These are phyloP conservation scores for Aspergillus sp. DNA, from an alignment of 2,329 filamentous ascomycete genomes.

Conservation along the genomic window DNA sequence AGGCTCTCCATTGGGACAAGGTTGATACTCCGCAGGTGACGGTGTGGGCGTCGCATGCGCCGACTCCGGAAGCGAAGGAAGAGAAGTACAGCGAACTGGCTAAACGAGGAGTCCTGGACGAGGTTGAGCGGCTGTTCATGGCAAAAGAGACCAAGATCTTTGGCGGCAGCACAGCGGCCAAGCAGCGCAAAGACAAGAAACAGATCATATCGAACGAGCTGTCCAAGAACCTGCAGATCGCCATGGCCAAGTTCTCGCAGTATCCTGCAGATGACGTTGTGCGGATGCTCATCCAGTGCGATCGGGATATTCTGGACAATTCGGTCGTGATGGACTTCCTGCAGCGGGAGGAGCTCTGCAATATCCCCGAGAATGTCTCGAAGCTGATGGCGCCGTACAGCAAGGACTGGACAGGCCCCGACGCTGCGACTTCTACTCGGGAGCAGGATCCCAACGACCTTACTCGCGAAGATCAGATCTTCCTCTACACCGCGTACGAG, in stretches of 20 bases:
- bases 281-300: constrained; percentile 92
- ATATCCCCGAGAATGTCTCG: constrained; percentile 77
- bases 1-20: constrained; percentile 98
- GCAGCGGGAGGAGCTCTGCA: constrained; percentile 85
- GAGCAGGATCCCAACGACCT: constrained; percentile 83
- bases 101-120: constrained; percentile 88
- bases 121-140: constrained; percentile 95
- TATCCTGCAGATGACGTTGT: constrained; percentile 74
- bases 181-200: constrained; percentile 91
- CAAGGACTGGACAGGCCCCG: constrained; percentile 89
- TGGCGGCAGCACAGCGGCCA: constrained; percentile 50
- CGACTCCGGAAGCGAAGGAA: constrained; percentile 80
- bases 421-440: constrained; percentile 64
- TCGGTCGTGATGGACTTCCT: constrained; percentile 92
- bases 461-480: constrained; percentile 91
- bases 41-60: constrained; percentile 80
- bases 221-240: constrained; percentile 84
- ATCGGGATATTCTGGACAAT: constrained; percentile 79
- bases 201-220: constrained; percentile 89
- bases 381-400: constrained; percentile 93
- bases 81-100: constrained; percentile 92
- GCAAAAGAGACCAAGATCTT: constrained; percentile 92
- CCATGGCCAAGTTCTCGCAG: constrained; percentile 86
- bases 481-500: constrained; percentile 84
- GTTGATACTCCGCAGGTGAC: constrained; percentile 86